These are phyloP conservation scores for Saccharomycopsis synnaedendra DNA, from an alignment of 805 yeast genomes.

Conservation along the genomic window DNA sequence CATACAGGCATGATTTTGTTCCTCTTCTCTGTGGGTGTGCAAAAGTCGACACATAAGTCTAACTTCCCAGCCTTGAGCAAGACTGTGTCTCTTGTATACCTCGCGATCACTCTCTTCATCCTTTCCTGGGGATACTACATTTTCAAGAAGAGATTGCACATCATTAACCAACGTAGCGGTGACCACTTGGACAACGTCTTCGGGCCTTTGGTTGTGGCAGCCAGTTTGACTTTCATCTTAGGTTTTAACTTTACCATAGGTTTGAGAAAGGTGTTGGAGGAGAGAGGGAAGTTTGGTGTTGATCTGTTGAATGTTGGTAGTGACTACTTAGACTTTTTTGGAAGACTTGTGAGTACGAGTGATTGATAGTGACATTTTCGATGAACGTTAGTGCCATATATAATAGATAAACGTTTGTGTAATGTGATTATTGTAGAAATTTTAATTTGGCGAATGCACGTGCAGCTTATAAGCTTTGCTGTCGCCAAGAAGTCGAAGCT, in stretches of 20 bases:
- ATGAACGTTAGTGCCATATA: background rate
- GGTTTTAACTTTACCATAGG: conserved; percentile 65
- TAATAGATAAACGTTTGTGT: too few relatives aligned
- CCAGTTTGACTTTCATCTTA: conserved; percentile 56
- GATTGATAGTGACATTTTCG: background rate
- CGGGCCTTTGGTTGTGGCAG: conserved; percentile 77
- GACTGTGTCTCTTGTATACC: conserved; percentile 65
- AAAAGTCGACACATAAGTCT: conserved; percentile 61
- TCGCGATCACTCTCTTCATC: conserved; percentile 68
- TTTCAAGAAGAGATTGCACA: conserved; percentile 56
- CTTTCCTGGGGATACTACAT: conserved; percentile 85
- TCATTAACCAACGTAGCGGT: conserved; percentile 74
- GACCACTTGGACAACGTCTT: conserved; percentile 79
- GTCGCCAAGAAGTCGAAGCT: too few relatives aligned
- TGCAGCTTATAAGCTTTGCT: too few relatives aligned
- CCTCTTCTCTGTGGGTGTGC: conserved; percentile 74
- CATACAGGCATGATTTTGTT: conserved; percentile 79
- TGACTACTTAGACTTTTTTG: background rate
- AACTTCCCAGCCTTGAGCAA: conserved; percentile 55
- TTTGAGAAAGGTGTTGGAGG: conserved; percentile 24
- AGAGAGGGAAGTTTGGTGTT: too few relatives aligned
- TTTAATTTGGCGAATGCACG: too few relatives aligned
- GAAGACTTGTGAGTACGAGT: background rate
- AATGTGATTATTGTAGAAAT: too few relatives aligned
- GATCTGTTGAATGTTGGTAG: too few relatives aligned